phyloP scores from a whole-genome alignment of 2,329 filamentous ascomycete genomes.

The Parascedosporium putredinis region DNA sequence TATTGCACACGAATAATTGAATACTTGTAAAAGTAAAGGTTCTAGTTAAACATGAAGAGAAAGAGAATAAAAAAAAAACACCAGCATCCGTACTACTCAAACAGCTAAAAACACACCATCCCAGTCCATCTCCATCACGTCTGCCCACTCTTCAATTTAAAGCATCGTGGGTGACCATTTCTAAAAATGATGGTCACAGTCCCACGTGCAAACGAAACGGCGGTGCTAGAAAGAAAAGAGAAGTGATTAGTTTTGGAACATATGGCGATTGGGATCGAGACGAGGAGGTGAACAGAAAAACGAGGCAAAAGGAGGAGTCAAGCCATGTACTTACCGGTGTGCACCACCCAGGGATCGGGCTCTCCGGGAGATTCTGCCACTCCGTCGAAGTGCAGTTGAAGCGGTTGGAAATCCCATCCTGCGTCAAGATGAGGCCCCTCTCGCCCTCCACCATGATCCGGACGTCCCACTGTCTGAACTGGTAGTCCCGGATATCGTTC shows the following conservation, averaged over 20 bases:
- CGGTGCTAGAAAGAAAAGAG: neutral
- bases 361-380: neutral
- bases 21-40: no score
- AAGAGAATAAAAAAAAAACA: no score
- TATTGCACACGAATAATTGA: no score
- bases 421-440: neutral
- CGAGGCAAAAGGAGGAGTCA: neutral
- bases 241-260: neutral
- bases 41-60: no score
- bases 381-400: neutral
- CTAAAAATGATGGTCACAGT: neutral
- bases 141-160: no score
- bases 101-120: no score
- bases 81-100: no score
- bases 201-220: slow-evolving; percentile 1
- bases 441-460: neutral
- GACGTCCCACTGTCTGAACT: slow-evolving; percentile 6
- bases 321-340: neutral
- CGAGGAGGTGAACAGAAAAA: no score
- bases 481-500: neutral
- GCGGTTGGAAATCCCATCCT: neutral
- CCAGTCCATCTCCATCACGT: no score
- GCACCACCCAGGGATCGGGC: neutral
- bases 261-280: no score
- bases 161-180: no score